Conservation (phyloP, 2,329 filamentous ascomycete genomes). For the Mycosphaerella sp. region DNA sequence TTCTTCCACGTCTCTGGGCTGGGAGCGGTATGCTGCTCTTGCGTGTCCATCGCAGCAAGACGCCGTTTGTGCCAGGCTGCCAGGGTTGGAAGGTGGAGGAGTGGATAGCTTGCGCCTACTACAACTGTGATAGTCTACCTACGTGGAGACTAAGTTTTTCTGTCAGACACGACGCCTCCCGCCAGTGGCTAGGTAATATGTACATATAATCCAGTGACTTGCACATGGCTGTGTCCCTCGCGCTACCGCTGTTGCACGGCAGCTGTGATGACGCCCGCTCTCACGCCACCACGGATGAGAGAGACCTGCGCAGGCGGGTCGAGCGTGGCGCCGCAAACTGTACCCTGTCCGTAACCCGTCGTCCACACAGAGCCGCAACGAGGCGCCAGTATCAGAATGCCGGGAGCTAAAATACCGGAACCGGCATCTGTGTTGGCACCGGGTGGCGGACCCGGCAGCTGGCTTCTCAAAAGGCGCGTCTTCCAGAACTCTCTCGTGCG, state of each 20-base stretch:
- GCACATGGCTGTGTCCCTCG: not conserved
- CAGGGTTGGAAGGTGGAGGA: not conserved
- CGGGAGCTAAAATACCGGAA: not conserved
- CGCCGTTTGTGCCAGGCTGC: not conserved
- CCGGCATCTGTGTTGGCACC: not conserved
- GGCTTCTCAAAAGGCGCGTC: not conserved
- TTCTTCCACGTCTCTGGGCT: constrained; percentile 1
- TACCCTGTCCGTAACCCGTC: no score
- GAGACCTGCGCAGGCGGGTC: not conserved
- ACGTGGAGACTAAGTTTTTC: not conserved
- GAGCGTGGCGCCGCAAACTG: not conserved
- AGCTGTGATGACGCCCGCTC: not conserved
- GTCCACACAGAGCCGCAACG: no score
- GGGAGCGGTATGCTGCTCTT: not conserved
- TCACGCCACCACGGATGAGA: not conserved
- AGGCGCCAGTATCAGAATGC: not conserved
- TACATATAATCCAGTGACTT: not conserved
- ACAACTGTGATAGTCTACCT: no score
- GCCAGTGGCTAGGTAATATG: constrained; percentile 8
- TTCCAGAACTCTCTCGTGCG: not conserved
- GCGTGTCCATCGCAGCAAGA: not conserved
- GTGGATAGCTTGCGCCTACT: not conserved
- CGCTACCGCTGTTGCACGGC: constrained; percentile 1
- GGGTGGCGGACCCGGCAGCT: not conserved
- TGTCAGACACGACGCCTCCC: not conserved